Conservation (phyloP, 169 alveolate genomes). For the Cyclospora cayetanensis region DNA sequence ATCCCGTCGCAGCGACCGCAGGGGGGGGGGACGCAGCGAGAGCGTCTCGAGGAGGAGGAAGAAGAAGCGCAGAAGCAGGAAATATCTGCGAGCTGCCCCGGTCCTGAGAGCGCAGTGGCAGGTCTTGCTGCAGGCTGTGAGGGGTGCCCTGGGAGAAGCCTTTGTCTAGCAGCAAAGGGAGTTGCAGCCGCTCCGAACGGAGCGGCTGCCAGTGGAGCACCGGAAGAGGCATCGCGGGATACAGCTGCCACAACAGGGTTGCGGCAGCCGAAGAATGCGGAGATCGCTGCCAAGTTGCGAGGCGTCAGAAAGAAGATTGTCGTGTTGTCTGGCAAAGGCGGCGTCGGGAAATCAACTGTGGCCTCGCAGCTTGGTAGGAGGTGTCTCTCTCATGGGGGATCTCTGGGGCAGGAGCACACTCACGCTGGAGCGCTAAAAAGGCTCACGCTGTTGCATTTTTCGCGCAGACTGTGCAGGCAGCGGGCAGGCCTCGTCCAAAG, state of each 20-base stretch:
- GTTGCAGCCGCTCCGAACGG: slow-evolving; percentile 85
- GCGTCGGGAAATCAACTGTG: slow-evolving; percentile 99
- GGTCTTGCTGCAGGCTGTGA: slow-evolving; percentile 96
- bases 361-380: slow-evolving; percentile 90
- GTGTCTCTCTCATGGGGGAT: too few species aligned
- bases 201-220: slow-evolving; percentile 80
- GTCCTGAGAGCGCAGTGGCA: slow-evolving; percentile 72
- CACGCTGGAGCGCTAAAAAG: too few species aligned
- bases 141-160: slow-evolving; percentile 97
- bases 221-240: slow-evolving; percentile 68
- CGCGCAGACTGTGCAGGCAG: too few species aligned
- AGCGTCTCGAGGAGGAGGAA: neutral
- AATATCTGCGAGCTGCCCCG: slow-evolving; percentile 65
- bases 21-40: neutral
- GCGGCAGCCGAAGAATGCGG: slow-evolving; percentile 65
- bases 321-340: slow-evolving; percentile 99
- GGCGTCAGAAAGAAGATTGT: slow-evolving; percentile 90
- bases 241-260: slow-evolving; percentile 71
- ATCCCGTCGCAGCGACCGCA: neutral
- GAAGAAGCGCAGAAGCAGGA: slow-evolving; percentile 50
- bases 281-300: slow-evolving; percentile 86
- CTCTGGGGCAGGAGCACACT: too few species aligned
- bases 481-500: too few species aligned
- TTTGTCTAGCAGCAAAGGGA: slow-evolving; percentile 82
- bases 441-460: too few species aligned